A percentile compares a stretch with the other conserved stretches of the same genome.
Evolutionary conservation across 2,329 filamentous ascomycete genomes (phyloP).

Genomic region (Cladophialophora immunda): DNA sequence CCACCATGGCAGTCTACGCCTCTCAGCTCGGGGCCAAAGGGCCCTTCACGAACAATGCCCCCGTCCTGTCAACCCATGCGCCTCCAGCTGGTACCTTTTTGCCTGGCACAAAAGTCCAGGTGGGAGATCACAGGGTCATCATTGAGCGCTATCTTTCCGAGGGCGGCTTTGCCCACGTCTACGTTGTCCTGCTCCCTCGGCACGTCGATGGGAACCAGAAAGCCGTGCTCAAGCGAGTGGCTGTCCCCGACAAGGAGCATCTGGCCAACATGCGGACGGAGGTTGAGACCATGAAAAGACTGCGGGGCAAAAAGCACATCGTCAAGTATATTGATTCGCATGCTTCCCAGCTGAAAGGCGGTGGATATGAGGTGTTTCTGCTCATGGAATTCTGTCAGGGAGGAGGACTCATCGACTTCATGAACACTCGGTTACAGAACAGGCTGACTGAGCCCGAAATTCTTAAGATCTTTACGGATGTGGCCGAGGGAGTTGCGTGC

Average conservation of each 20-base stretch:
- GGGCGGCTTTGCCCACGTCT: conserved; percentile 97
- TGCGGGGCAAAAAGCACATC: conserved; percentile 95
- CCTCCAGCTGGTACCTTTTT: conserved; percentile 83
- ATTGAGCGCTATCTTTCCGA: conserved; percentile 98
- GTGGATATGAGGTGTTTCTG: conserved; percentile 96
- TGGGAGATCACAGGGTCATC: conserved; percentile 88
- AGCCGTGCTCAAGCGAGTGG: conserved; percentile 92
- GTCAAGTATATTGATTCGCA: conserved; percentile 99
- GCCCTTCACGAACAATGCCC: conserved; percentile 34
- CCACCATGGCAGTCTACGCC: conserved; percentile 41
- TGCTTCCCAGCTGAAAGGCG: conserved; percentile 89
- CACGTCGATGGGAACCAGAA: conserved; percentile 79
- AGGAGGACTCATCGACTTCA: conserved; percentile 97
- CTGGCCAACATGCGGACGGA: conserved; percentile 96
- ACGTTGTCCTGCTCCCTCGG: conserved; percentile 86
- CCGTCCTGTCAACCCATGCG: conserved; percentile 43
- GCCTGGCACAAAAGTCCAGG: conserved; percentile 95
- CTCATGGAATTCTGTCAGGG: conserved; percentile 98
- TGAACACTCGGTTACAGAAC: conserved; percentile 98
- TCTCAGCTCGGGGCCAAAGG: conserved; percentile 36
- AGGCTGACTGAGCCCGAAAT: conserved; percentile 97
- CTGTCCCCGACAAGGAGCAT: conserved; percentile 93
- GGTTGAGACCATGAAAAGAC: conserved; percentile 99
- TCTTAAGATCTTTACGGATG: conserved; percentile 93
- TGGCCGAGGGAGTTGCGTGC: conserved; percentile 93